Conservation (phyloP, 2,329 filamentous ascomycete genomes). For the Colletotrichum truncatum region DNA sequence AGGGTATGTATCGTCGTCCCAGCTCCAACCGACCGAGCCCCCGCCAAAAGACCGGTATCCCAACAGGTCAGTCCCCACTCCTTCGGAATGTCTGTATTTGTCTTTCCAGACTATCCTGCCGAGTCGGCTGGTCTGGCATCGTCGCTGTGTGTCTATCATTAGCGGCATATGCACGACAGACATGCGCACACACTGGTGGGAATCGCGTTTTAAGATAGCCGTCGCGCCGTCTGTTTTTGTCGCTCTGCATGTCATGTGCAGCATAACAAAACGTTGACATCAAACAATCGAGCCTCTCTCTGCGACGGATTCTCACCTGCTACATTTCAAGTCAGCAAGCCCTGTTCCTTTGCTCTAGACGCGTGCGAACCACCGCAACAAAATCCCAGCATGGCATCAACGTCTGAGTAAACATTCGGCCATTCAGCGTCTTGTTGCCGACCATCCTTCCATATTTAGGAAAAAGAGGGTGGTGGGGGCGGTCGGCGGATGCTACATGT, state of each 20-base stretch:
- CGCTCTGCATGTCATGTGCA: conserved; percentile 20
- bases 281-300: neutral
- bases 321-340: neutral
- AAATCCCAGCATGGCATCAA: neutral
- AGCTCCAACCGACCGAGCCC: neutral
- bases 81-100: conserved; percentile 14
- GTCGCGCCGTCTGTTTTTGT: conserved; percentile 25
- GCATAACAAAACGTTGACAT: conserved; percentile 11
- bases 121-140: conserved; percentile 19
- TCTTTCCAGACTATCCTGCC: conserved; percentile 16
- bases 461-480: conserved; percentile 28
- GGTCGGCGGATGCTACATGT: conserved; percentile 20
- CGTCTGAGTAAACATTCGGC: neutral
- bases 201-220: conserved; percentile 28
- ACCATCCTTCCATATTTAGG: conserved; percentile 11
- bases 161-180: conserved; percentile 35
- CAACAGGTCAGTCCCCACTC: conserved; percentile 12
- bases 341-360: neutral
- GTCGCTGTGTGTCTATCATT: conserved; percentile 23
- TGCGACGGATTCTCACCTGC: neutral
- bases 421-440: neutral
- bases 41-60: neutral
- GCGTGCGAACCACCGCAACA: neutral
- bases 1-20: neutral
- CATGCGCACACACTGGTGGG: conserved; percentile 28